Evolutionary conservation across 1,284 basidiomycete species (phyloP).

Genomic region (Sporisorium graminicola): DNA sequence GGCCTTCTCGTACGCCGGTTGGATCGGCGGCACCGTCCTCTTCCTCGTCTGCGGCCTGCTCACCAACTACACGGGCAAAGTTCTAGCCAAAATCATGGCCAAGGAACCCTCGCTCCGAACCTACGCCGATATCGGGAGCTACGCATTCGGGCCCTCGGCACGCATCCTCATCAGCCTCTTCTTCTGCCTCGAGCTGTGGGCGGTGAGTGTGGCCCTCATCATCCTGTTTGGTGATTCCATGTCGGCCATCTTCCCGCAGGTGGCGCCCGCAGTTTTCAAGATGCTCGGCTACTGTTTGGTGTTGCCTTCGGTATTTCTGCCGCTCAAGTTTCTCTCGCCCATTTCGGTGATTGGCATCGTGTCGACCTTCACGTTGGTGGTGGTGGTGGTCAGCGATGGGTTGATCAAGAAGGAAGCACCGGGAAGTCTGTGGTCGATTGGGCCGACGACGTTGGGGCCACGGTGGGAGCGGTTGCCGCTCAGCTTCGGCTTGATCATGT

Average conservation of each 20-base stretch:
- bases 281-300: constrained; percentile 56
- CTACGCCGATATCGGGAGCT: constrained; percentile 67
- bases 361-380: constrained; percentile 75
- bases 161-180: constrained; percentile 62
- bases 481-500: constrained; percentile 91
- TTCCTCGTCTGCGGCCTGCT: constrained; percentile 63
- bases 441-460: constrained; percentile 78
- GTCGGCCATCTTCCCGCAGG: constrained; percentile 46
- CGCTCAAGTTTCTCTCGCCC: constrained; percentile 61
- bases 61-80: constrained; percentile 68
- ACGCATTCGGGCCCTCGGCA: constrained; percentile 63
- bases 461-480: constrained; percentile 73
- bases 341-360: constrained; percentile 71
- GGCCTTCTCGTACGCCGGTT: constrained; percentile 63
- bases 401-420: constrained; percentile 82
- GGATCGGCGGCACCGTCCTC: constrained; percentile 57
- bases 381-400: constrained; percentile 87
- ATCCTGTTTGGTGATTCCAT: constrained; percentile 66
- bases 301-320: constrained; percentile 64
- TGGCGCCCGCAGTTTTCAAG: constrained; percentile 58
- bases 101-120: constrained; percentile 62
- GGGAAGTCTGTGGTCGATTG: constrained; percentile 83
- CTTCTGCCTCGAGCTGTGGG: constrained; percentile 68
- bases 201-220: constrained; percentile 64
- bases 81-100: constrained; percentile 65